Evolutionary conservation across 73 alveolate species (phyloP).

Genomic region (Tetrahymena thermophila): DNA sequence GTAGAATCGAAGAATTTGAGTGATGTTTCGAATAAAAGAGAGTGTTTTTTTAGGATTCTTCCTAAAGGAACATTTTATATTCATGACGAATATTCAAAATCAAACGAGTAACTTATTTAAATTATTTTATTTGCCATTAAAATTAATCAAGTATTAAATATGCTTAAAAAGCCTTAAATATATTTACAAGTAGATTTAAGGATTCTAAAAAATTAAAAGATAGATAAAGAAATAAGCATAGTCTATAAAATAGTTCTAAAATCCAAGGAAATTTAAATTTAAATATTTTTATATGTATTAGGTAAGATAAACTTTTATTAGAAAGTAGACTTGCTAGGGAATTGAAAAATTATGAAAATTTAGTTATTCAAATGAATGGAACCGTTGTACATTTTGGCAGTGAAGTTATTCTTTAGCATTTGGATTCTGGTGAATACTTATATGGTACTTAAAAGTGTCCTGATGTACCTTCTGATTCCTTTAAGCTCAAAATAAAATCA

Average conservation of each 20-base stretch:
- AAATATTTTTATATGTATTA: neutral
- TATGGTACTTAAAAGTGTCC: neutral
- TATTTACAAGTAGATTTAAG: no score
- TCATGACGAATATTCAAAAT: neutral
- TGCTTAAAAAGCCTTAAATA: neutral
- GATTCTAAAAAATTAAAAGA: no score
- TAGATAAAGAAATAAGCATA: neutral
- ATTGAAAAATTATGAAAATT: neutral
- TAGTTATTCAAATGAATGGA: neutral
- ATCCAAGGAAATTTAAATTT: neutral
- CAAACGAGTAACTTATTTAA: neutral
- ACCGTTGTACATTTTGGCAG: neutral
- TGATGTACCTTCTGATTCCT: neutral
- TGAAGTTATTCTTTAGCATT: neutral
- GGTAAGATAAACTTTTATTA: neutral
- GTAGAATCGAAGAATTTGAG: neutral
- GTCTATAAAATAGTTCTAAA: neutral
- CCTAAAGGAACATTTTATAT: neutral
- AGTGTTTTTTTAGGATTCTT: neutral
- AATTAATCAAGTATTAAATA: neutral
- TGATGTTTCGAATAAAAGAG: neutral
- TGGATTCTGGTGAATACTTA: neutral
- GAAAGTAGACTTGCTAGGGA: neutral
- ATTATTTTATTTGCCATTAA: neutral
- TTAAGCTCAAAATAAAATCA: neutral